Conservation (phyloP, 192 early-diverging fungal species). For the Piromyces sp. region DNA sequence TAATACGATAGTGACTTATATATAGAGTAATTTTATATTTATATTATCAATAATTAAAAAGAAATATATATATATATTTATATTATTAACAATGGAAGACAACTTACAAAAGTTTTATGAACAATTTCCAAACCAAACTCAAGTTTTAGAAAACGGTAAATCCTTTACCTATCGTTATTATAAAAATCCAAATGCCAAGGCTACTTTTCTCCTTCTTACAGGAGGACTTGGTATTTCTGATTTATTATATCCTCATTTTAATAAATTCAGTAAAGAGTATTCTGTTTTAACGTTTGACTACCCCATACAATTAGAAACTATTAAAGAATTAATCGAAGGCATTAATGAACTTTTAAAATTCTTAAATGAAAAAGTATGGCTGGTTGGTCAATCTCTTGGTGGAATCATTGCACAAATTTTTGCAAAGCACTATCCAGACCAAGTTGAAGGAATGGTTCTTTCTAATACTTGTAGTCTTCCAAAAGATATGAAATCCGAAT, state of each 20-base stretch:
- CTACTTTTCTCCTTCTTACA: background rate
- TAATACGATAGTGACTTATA: too few species aligned
- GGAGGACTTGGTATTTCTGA: background rate
- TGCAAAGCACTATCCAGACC: background rate
- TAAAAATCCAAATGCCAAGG: background rate
- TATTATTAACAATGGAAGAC: too few species aligned
- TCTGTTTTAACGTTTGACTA: background rate
- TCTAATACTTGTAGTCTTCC: background rate
- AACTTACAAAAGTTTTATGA: too few species aligned
- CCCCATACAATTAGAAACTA: background rate
- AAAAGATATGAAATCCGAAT: background rate
- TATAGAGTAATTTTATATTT: too few species aligned
- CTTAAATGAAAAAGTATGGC: background rate
- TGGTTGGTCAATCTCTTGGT: background rate
- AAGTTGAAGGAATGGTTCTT: background rate
- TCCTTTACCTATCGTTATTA: background rate
- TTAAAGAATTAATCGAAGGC: background rate
- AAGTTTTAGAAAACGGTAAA: background rate
- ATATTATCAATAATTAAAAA: too few species aligned
- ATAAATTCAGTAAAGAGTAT: background rate
- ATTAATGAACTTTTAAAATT: background rate
- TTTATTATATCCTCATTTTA: background rate
- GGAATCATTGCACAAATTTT: background rate
- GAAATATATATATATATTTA: too few species aligned
- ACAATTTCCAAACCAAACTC: too few species aligned